phyloP scores from a whole-genome alignment of 2,329 filamentous ascomycete genomes.

The Diaporthe longicolla region DNA sequence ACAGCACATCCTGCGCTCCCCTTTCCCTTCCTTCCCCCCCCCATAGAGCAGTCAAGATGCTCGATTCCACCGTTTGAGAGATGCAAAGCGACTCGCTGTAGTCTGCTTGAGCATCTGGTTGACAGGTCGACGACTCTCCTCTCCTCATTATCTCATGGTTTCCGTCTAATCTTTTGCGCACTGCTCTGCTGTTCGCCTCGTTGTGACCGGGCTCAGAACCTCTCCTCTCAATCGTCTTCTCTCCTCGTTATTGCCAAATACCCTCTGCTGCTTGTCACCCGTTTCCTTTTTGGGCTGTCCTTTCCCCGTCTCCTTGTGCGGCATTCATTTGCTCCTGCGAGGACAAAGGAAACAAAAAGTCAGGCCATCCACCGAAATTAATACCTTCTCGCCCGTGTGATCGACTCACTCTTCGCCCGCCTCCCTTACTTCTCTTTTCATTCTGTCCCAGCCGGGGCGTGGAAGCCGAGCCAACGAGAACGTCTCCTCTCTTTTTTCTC shows the following conservation, averaged over 20 bases:
- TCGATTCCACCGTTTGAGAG: slow-evolving; percentile 67
- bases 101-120: slow-evolving; percentile 63
- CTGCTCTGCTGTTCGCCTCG: slow-evolving; percentile 30
- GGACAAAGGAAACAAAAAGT: slow-evolving; percentile 45
- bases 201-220: slow-evolving; percentile 9
- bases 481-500: slow-evolving; percentile 10
- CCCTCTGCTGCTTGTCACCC: slow-evolving; percentile 39
- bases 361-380: slow-evolving; percentile 41
- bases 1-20: slow-evolving; percentile 47
- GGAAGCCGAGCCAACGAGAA: slow-evolving; percentile 25
- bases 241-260: slow-evolving; percentile 11
- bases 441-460: slow-evolving; percentile 24
- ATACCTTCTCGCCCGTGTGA: slow-evolving; percentile 25
- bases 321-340: slow-evolving; percentile 56
- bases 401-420: slow-evolving; percentile 33
- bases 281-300: slow-evolving; percentile 45
- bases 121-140: slow-evolving; percentile 48
- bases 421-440: slow-evolving; percentile 7
- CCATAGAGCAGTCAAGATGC: slow-evolving; percentile 69
- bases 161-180: slow-evolving; percentile 37
- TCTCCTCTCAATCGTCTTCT: slow-evolving; percentile 38
- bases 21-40: slow-evolving; percentile 57
- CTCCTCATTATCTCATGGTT: slow-evolving; percentile 43
- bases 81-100: slow-evolving; percentile 67
- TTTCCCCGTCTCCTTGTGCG: slow-evolving; percentile 34